Conservation (phyloP, 2,329 filamentous ascomycete species). For the Phyllosticta ampelicida region DNA sequence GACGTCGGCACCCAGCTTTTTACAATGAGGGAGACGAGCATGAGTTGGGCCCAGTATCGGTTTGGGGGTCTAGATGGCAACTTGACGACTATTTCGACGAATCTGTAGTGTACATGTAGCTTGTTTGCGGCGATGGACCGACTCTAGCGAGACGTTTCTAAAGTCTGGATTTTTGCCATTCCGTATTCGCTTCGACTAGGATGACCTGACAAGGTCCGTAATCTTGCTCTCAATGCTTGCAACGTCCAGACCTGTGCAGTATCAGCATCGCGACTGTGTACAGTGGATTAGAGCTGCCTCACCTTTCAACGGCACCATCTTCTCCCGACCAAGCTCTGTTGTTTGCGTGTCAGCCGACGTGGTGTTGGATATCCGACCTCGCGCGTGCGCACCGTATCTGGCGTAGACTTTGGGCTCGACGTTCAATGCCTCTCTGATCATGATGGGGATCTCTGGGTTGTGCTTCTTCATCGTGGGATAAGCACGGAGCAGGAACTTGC, state of each 20-base stretch:
- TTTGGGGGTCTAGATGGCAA: constrained; percentile 30
- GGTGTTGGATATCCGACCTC: no score
- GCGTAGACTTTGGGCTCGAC: constrained; percentile 80
- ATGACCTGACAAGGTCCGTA: constrained; percentile 47
- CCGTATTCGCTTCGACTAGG: constrained; percentile 3
- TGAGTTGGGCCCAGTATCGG: constrained; percentile 46
- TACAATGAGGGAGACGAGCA: constrained; percentile 40
- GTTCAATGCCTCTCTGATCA: constrained; percentile 84
- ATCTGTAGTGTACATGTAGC: neutral
- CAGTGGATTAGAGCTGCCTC: constrained; percentile 11
- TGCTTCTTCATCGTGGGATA: constrained; percentile 99
- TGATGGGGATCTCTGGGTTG: constrained; percentile 87
- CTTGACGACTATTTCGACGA: neutral
- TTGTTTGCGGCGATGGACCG: neutral
- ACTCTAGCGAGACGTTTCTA: neutral
- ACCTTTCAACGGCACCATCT: constrained; percentile 52
- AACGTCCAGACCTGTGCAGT: constrained; percentile 49
- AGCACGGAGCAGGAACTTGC: constrained; percentile 78
- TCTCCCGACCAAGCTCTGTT: constrained; percentile 57
- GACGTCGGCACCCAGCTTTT: constrained; percentile 37
- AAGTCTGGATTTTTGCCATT: neutral
- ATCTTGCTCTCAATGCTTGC: constrained; percentile 61
- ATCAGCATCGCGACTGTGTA: constrained; percentile 11
- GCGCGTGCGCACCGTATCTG: constrained; percentile 62
- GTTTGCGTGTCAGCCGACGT: neutral